Evolutionary conservation across 106 monocot genomes (phyloP), one percentile per base, ranked within the genome.

Genomic region (Dioscorea dumetorum): DNA sequence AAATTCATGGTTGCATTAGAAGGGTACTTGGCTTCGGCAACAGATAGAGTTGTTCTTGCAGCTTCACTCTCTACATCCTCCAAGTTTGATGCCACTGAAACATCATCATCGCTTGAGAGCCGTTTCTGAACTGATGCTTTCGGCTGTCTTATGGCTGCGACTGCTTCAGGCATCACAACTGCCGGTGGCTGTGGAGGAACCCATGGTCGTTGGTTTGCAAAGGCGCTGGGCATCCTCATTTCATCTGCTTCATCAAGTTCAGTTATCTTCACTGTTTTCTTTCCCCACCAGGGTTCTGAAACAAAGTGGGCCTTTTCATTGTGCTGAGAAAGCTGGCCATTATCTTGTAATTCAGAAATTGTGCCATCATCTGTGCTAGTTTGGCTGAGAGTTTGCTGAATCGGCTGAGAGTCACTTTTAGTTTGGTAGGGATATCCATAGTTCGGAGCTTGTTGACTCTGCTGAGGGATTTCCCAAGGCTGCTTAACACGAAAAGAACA

Each of bases 151-250:
- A 97, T 97, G 34, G 97, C 92, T 9, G 70, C 80, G 3, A 84
- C 89, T 12, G 91, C 79, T 76, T 90, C 97, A 8, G 97, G 89
- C 41, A 97, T 80, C 32, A 65, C 84, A 10, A 97, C 92, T 22
- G 80, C 15, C 32, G 97, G 97, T 2, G 97, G 84, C 78, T 90
- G 86, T 12, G 97, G 97, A 17, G 92, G 97, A 23, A 97, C 84
- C 97, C 97, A 97, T 24, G 69, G 62, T 23, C 87, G 74, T 61
- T 75, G 82, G 57, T 18, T 61, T 15, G 72, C 49, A 50, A 48
- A 28, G 10, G 73, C 73, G 21, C 24, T 75, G 5, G 74, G 48
- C 6, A 53, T 66, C 33, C 59, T 79, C 8, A 31, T 23, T 50
- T 85, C 80, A 22, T 82, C 87, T 3, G 20, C 41, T 58, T 90